Evolutionary conservation across 176 grass and related monocot species (phyloP).

Genomic region (Paspalum notatum): DNA sequence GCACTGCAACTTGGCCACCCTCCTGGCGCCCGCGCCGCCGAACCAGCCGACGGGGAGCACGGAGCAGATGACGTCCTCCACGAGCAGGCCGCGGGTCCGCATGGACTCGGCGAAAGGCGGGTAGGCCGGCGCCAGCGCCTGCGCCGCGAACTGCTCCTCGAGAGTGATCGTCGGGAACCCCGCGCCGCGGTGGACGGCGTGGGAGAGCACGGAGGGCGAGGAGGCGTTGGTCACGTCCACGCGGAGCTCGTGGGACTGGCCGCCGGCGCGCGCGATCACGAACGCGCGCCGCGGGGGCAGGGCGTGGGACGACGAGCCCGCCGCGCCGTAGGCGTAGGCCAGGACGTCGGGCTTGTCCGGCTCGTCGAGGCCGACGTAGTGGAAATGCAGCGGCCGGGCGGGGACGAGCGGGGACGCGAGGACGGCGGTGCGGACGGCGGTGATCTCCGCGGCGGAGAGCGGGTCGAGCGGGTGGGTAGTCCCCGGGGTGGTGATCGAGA

Average conservation of each 20-base stretch:
- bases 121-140: conserved; percentile 43
- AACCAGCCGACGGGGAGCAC: conserved; percentile 65
- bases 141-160: conserved; percentile 53
- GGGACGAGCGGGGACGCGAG: conserved; percentile 42
- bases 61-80: conserved; percentile 58
- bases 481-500: background rate
- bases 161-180: conserved; percentile 61
- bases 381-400: conserved; percentile 50
- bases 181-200: conserved; percentile 42
- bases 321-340: conserved; percentile 40
- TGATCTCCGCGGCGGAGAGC: conserved; percentile 51
- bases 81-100: conserved; percentile 32
- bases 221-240: conserved; percentile 25
- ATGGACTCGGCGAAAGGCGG: conserved; percentile 59
- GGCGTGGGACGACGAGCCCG: background rate
- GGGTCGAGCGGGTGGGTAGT: conserved; percentile 68
- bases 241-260: conserved; percentile 59
- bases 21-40: background rate
- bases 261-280: conserved; percentile 54
- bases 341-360: conserved; percentile 64
- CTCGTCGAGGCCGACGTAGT: conserved; percentile 90
- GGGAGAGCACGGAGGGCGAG: conserved; percentile 33
- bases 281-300: conserved; percentile 39
- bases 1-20: conserved; percentile 61
- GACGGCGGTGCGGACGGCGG: conserved; percentile 33